Base-by-base conservation (phyloP, 257 asterid genomes). In the Solanum paucissectum region DNA sequence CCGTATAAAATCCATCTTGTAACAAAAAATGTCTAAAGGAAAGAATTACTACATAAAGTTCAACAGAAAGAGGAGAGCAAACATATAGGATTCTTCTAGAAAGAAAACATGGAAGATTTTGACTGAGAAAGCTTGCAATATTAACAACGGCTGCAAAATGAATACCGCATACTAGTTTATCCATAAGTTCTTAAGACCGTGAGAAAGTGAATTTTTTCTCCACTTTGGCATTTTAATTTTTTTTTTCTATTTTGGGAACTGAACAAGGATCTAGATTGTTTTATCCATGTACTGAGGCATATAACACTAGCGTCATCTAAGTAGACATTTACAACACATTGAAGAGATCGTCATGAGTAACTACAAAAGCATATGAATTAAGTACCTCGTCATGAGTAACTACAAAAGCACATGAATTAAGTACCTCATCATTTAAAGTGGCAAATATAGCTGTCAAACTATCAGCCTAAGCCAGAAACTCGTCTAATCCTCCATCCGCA, bases 371-470 rank as follows among this genome's bases (percentile, higher is more conserved):
- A 74, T 29, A 3, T 36, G 38, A 62, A 33, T 32, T 46, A n/a
- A 49, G 37, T 93, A 97, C 99, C 99, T 97, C 99, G 60, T 97
- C 99, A 81, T 29, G 37, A 81, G 1, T 46, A 81, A 81, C 68
- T 82, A 82, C 29, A 73, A 44, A 66, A 73, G 36, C 83, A 74
- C 38, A 3, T 36, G 38, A 62, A 33, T 32, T 46, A n/a, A 49
- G 37, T 93, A 97, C 99, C 99, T 97, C 99, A 52, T 97, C 99
- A 93, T 97, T 97, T 77, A 97, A 90, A 91, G 99, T 98, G 87
- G 99, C 98, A 92, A 97, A 97, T 81, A 97, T 93, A 69, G 99
- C 98, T 87, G 98, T 94, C 93, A 97, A 91, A 93, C 99, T 93
- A 94, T 97, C 98, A 49, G 99, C 99, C 91, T 97, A 99, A 62